Conservation (phyloP, 2,329 filamentous ascomycete species). For the Stachybotrys chlorohalonatus region DNA sequence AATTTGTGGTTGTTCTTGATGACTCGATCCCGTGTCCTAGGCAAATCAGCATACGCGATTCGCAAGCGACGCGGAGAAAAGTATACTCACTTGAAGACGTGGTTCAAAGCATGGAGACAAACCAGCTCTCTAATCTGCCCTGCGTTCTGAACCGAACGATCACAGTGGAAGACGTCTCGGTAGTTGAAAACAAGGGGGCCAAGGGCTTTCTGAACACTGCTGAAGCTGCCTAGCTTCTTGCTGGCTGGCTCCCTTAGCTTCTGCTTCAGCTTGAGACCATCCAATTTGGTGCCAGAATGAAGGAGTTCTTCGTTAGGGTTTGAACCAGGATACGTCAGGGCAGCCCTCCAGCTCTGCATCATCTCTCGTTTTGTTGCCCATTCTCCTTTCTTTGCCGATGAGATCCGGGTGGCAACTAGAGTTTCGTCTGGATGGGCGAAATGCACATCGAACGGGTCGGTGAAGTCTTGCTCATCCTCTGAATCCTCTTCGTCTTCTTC, state of each 20-base stretch:
- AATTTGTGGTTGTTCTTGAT: constrained; percentile 86
- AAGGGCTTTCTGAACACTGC: constrained; percentile 53
- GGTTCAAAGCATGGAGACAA: constrained; percentile 81
- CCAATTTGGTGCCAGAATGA: constrained; percentile 25
- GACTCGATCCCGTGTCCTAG: constrained; percentile 73
- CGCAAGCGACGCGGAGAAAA: not conserved
- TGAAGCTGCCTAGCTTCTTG: constrained; percentile 48
- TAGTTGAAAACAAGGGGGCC: constrained; percentile 73
- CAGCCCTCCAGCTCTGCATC: constrained; percentile 36
- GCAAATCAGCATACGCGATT: constrained; percentile 6
- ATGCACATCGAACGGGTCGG: constrained; percentile 73
- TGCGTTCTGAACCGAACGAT: constrained; percentile 61
- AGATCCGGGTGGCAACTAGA: constrained; percentile 44
- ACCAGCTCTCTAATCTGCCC: constrained; percentile 59
- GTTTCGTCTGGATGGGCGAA: constrained; percentile 62
- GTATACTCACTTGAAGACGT: constrained; percentile 66
- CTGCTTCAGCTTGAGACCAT: constrained; percentile 57
- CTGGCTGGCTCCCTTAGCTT: constrained; percentile 50
- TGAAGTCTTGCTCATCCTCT: constrained; percentile 42
- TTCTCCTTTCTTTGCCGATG: constrained; percentile 36
- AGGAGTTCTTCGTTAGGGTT: constrained; percentile 21
- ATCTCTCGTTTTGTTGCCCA: constrained; percentile 42
- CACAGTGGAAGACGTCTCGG: constrained; percentile 68
- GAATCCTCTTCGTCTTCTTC: constrained; percentile 27
- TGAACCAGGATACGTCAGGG: constrained; percentile 35